Base-by-base conservation (phyloP, 2,329 filamentous ascomycete genomes). In the Beauveria scarabaeidicola region DNA sequence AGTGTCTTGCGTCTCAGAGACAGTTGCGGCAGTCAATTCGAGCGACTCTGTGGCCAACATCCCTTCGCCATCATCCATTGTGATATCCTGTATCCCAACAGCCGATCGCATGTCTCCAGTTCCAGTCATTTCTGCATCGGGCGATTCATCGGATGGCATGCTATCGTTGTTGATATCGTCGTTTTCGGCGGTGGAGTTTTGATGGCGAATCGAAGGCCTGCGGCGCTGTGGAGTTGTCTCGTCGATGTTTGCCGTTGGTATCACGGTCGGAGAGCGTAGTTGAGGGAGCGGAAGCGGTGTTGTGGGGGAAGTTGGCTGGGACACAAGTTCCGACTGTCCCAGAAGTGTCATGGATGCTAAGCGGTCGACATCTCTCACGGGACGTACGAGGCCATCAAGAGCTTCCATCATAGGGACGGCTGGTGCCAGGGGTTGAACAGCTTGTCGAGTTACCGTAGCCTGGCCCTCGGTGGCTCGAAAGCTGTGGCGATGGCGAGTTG, bases 301-400 rank as follows among this genome's bases (percentile, higher is more conserved):
- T 7, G 90, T 94, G 1, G 91, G 91, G 13, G 91, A 97, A 60
- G 92, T 89, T 9, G 94, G 94, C 70, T 96, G 92, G n/a, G 93
- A 97, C 46, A 83, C 82, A 58, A 91, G 75, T 57, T 88, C 87
- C 11, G 82, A 79, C 63, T 88, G 83, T 58, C 87, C 78, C 44
- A 87, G 82, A 7, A 88, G 83, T 48, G 87, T 79, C 86, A 94
- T 95, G 56, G 89, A 94, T 51, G 88, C 90, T 61, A 94, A 81
- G 61, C 91, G 85, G 70, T 97, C 91, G 48, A 84, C 80, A 69
- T 95, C 90, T 65, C 90, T 87, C 40, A 93, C 87, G 8, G 89
- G 90, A 55, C 91, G 84, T 61, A 94, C 83, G 69, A 94, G 92
- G 3, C 83, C 83, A 69, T 93, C 89, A 43, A 82, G 75, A 17